phyloP scores from a whole-genome alignment of 2,329 filamentous ascomycete genomes.

The Exophiala lecanii-corni region DNA sequence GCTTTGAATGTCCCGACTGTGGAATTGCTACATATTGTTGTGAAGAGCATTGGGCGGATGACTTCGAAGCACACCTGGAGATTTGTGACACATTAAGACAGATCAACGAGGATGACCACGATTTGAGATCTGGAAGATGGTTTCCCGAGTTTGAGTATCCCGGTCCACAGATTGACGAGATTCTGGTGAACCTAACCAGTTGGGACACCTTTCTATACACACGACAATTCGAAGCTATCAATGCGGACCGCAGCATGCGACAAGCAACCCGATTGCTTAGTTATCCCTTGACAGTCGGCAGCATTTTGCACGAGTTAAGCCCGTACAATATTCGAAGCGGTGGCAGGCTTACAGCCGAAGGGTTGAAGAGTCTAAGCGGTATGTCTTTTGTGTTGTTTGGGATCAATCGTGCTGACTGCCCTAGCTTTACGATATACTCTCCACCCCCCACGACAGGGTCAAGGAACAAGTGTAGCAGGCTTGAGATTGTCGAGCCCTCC shows the following conservation, averaged over 20 bases:
- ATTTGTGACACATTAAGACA: slow-evolving; percentile 87
- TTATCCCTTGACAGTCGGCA: slow-evolving; percentile 87
- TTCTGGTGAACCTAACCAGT: slow-evolving; percentile 92
- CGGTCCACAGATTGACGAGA: slow-evolving; percentile 83
- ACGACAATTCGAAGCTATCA: slow-evolving; percentile 82
- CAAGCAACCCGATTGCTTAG: slow-evolving; percentile 91
- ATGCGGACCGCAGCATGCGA: slow-evolving; percentile 83
- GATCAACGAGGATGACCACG: slow-evolving; percentile 98
- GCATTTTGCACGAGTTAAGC: slow-evolving; percentile 87
- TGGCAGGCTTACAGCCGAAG: slow-evolving; percentile 76
- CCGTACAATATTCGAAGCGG: slow-evolving; percentile 77
- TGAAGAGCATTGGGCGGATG: slow-evolving; percentile 91
- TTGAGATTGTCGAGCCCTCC: slow-evolving; percentile 80
- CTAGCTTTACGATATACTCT: slow-evolving; percentile 86
- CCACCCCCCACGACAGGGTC: slow-evolving; percentile 81
- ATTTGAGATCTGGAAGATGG: slow-evolving; percentile 80
- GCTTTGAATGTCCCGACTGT: slow-evolving; percentile 94
- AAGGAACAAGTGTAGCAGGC: slow-evolving; percentile 68
- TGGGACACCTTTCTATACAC: slow-evolving; percentile 98
- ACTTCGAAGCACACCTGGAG: slow-evolving; percentile 88
- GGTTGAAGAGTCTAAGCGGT: slow-evolving; percentile 91
- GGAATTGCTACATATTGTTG: slow-evolving; percentile 91
- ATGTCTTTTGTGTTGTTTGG: slow-evolving; percentile 35
- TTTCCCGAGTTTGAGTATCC: slow-evolving; percentile 95
- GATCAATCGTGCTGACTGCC: slow-evolving; percentile 16